These are phyloP conservation scores for Gossypium davidsonii DNA, from an alignment of 441 rosid genomes.

Conservation along the genomic window DNA sequence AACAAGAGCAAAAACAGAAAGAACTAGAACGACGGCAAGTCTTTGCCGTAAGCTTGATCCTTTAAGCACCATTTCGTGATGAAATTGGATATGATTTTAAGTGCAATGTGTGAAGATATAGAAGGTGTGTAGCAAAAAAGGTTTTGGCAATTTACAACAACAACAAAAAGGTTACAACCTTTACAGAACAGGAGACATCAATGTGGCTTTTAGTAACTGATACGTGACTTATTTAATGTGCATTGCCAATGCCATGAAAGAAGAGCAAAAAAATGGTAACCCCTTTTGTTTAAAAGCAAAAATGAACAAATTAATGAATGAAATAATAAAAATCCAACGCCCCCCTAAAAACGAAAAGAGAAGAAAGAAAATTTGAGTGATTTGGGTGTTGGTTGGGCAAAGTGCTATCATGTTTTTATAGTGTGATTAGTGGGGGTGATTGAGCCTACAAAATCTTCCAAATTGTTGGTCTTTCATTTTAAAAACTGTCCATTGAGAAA, in stretches of 20 bases:
- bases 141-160: not conserved
- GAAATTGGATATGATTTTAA: not conserved
- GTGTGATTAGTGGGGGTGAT: not conserved
- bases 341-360: not conserved
- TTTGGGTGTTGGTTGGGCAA: constrained; percentile 1
- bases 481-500: not conserved
- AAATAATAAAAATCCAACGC: not conserved
- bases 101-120: not conserved
- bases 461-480: not conserved
- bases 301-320: not conserved
- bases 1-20: not conserved
- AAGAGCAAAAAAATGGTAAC: not conserved
- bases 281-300: not conserved
- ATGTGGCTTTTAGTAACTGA: constrained; percentile 3
- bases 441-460: not conserved
- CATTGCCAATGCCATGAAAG: not conserved
- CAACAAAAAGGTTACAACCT: not conserved
- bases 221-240: constrained; percentile 12
- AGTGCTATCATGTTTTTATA: not conserved
- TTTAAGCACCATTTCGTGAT: not conserved
- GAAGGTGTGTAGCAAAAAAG: not conserved
- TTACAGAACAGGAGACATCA: not conserved
- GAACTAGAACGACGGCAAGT: not conserved
- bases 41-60: not conserved
- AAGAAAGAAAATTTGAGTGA: not conserved